phyloP scores from a whole-genome alignment of 2,329 filamentous ascomycete species.

The Calonectria montana region DNA sequence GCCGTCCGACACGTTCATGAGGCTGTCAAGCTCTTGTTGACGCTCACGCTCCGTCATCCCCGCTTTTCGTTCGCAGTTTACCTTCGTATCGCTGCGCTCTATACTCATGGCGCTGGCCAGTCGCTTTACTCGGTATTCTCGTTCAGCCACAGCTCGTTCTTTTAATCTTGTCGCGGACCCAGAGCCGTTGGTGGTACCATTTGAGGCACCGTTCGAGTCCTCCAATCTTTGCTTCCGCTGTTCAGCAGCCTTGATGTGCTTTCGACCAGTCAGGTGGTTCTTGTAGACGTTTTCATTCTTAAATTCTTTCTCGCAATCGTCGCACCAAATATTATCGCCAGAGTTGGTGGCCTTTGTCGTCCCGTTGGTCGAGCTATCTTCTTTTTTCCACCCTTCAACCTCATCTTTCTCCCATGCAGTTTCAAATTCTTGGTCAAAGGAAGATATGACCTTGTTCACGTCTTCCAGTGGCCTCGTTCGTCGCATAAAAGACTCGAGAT shows the following conservation, averaged over 20 bases:
- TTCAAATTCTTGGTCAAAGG: constrained; percentile 87
- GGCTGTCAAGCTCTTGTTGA: constrained; percentile 90
- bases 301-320: constrained; percentile 94
- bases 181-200: constrained; percentile 39
- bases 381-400: constrained; percentile 80
- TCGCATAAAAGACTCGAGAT: constrained; percentile 89
- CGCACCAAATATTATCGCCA: constrained; percentile 83
- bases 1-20: constrained; percentile 65
- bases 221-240: constrained; percentile 64
- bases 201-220: constrained; percentile 47
- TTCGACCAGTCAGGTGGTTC: constrained; percentile 88
- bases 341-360: constrained; percentile 45
- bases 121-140: constrained; percentile 85
- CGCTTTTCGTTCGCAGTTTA: constrained; percentile 95
- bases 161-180: constrained; percentile 72
- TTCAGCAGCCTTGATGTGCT: constrained; percentile 88
- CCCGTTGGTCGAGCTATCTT: constrained; percentile 55
- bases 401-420: constrained; percentile 84
- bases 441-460: constrained; percentile 78
- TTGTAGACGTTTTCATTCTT: constrained; percentile 96
- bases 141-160: constrained; percentile 89
- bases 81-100: constrained; percentile 87
- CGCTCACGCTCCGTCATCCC: constrained; percentile 98
- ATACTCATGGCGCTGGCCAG: constrained; percentile 86
- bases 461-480: constrained; percentile 89